Conservation (phyloP, 495 filamentous ascomycete genomes). For the Amniculicola lignicola region DNA sequence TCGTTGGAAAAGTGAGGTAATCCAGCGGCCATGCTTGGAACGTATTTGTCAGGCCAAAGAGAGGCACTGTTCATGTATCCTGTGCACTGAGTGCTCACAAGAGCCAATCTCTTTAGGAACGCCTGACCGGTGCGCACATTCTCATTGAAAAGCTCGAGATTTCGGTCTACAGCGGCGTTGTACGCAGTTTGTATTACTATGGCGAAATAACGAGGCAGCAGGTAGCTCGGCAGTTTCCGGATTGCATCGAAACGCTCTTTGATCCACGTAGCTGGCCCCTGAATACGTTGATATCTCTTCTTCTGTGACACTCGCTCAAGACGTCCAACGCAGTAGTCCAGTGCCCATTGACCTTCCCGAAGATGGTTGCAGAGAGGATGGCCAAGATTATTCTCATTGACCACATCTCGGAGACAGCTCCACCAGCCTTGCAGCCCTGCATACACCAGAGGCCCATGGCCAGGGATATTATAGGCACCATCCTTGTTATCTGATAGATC, state of each 20-base stretch:
- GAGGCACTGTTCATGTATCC: conserved; percentile 86
- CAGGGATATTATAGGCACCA: conserved; percentile 83
- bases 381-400: conserved; percentile 84
- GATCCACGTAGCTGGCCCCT: conserved; percentile 70
- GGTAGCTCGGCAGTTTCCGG: conserved; percentile 76
- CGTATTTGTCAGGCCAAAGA: conserved; percentile 76
- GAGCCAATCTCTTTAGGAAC: conserved; percentile 79
- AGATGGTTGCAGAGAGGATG: conserved; percentile 92
- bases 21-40: conserved; percentile 87
- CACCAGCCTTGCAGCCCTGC: conserved; percentile 98
- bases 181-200: conserved; percentile 84
- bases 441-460: conserved; percentile 81
- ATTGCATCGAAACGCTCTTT: conserved; percentile 80
- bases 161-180: conserved; percentile 72
- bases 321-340: conserved; percentile 80
- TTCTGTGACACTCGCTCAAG: conserved; percentile 68
- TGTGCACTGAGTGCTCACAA: conserved; percentile 87
- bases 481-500: conserved; percentile 75
- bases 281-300: conserved; percentile 56
- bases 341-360: conserved; percentile 87
- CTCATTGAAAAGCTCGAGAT: conserved; percentile 70
- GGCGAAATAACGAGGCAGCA: conserved; percentile 90
- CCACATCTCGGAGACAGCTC: conserved; percentile 83
- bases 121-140: conserved; percentile 75
- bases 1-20: conserved; percentile 91